Percentiles rank a stretch among this genome's conserved stretches.
phyloP scores from a whole-genome alignment of 179 eudicot species.

The Amaranthus tricolor region DNA sequence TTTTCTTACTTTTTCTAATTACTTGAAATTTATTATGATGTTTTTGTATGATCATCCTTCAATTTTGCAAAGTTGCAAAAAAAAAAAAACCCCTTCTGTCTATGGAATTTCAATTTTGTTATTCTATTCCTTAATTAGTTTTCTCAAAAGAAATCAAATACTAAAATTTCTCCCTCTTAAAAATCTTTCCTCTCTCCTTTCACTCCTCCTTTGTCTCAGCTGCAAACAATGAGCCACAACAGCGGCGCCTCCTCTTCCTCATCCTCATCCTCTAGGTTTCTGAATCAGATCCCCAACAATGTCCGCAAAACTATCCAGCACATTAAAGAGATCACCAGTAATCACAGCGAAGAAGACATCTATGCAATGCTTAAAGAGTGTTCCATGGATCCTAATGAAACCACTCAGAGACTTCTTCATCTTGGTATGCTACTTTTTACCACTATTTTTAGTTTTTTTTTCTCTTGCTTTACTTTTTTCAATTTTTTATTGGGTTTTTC shows the following conservation, averaged over 20 bases:
- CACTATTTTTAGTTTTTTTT: background rate
- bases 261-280: slow-evolving; percentile 45
- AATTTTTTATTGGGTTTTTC: background rate
- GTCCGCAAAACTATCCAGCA: slow-evolving; percentile 46
- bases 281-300: slow-evolving; percentile 40
- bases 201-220: background rate
- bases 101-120: background rate
- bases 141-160: background rate
- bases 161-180: background rate
- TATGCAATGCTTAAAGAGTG: slow-evolving; percentile 70
- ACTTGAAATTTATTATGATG: too few species aligned
- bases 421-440: slow-evolving; percentile 32
- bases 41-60: too few species aligned
- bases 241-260: slow-evolving; percentile 16
- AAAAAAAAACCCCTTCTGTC: slow-evolving; percentile 2
- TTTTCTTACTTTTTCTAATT: too few species aligned
- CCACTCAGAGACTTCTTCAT: slow-evolving; percentile 59
- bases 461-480: too few species aligned
- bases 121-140: background rate
- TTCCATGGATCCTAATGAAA: slow-evolving; percentile 74
- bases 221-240: slow-evolving; percentile 35
- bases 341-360: slow-evolving; percentile 66
- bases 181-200: background rate
- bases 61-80: too few species aligned
- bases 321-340: slow-evolving; percentile 62